phyloP scores from a whole-genome alignment of 192 early-diverging fungal genomes.

The Endogone sp. region DNA sequence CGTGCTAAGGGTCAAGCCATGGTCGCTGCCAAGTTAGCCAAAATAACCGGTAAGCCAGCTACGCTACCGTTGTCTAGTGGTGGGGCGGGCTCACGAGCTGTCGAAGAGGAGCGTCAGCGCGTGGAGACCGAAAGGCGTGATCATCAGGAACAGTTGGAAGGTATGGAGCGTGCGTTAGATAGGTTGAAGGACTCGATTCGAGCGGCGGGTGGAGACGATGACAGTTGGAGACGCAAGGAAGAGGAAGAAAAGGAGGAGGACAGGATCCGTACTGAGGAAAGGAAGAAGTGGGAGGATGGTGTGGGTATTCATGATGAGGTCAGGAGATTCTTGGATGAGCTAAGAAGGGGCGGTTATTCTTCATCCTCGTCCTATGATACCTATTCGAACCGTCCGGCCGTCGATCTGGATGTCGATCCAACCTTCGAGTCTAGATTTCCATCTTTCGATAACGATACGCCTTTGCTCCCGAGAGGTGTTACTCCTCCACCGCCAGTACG shows the following conservation, averaged over 20 bases:
- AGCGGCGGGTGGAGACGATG: constrained; percentile 23
- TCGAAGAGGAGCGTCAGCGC: constrained; percentile 29
- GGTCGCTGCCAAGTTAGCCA: constrained; percentile 46
- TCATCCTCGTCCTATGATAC: not conserved
- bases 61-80: constrained; percentile 21
- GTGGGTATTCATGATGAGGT: constrained; percentile 30
- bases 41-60: constrained; percentile 38
- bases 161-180: constrained; percentile 33
- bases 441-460: not conserved
- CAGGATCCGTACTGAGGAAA: constrained; percentile 11
- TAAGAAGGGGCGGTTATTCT: constrained; percentile 8
- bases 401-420: not conserved
- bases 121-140: constrained; percentile 32
- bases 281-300: constrained; percentile 42
- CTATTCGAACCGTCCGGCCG: constrained; percentile 9
- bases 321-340: constrained; percentile 31
- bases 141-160: constrained; percentile 29
- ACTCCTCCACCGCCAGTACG: not conserved
- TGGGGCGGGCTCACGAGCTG: constrained; percentile 2
- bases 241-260: constrained; percentile 20
- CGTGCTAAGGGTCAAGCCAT: constrained; percentile 48
- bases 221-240: constrained; percentile 10
- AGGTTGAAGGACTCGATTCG: constrained; percentile 32
- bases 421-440: not conserved
- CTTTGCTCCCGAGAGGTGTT: not conserved